Evolutionary conservation across 139 green algal species (phyloP).

Genomic region (Auxenochlorella pyrenoidosa): DNA sequence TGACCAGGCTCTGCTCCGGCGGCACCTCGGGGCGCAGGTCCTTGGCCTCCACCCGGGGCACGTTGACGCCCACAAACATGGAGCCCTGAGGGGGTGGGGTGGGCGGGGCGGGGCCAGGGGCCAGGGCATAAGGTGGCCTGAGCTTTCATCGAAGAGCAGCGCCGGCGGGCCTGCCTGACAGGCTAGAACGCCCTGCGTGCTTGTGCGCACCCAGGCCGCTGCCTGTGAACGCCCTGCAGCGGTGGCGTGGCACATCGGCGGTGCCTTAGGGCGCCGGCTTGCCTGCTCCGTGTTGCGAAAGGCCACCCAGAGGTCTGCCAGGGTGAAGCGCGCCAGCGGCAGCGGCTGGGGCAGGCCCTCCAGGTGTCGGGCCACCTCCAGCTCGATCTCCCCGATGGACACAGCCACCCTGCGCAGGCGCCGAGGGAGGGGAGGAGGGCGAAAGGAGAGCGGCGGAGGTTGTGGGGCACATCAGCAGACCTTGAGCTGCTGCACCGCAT

Average conservation of each 20-base stretch:
- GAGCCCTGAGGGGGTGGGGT: slow-evolving; percentile 26
- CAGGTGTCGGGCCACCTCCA: slow-evolving; percentile 64
- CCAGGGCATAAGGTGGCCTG: too few species aligned
- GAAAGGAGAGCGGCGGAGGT: too few species aligned
- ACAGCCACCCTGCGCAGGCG: slow-evolving; percentile 46
- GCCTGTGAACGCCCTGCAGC: too few species aligned
- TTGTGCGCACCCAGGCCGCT: too few species aligned
- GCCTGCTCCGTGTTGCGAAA: slow-evolving; percentile 42
- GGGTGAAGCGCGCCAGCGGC: slow-evolving; percentile 54
- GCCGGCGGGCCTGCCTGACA: too few species aligned
- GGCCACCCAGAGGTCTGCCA: slow-evolving; percentile 68
- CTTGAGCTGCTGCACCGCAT: too few species aligned
- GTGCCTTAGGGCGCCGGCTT: too few species aligned
- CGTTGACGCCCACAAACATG: slow-evolving; percentile 65
- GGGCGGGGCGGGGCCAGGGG: neutral
- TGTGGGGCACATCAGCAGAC: too few species aligned
- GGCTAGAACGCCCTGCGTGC: too few species aligned
- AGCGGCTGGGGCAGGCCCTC: slow-evolving; percentile 23
- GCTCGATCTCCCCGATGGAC: slow-evolving; percentile 62
- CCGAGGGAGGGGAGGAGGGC: neutral
- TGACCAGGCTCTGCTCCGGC: slow-evolving; percentile 69
- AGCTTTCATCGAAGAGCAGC: too few species aligned
- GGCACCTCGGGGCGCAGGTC: slow-evolving; percentile 75
- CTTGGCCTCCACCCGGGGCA: slow-evolving; percentile 72
- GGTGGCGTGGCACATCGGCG: too few species aligned